These are phyloP conservation scores for Starmerella sirachaensis DNA, from an alignment of 805 yeast genomes.

Conservation along the genomic window DNA sequence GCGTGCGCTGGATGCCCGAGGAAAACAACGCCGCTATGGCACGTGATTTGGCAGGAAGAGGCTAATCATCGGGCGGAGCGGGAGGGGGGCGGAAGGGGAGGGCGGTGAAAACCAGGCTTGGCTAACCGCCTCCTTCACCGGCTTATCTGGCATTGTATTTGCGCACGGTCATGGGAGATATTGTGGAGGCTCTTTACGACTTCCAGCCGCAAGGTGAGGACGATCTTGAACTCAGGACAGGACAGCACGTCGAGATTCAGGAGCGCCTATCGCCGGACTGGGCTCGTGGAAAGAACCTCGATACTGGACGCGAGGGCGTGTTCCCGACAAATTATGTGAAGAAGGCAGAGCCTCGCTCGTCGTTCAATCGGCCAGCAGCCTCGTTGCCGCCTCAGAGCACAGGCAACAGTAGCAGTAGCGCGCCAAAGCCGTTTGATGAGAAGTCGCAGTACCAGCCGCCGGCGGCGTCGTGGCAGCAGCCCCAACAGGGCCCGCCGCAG, in stretches of 20 bases:
- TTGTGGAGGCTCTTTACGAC: conserved; percentile 59
- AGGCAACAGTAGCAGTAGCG: conserved; percentile 13
- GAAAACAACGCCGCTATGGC: too few species aligned
- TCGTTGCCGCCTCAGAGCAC: conserved; percentile 9
- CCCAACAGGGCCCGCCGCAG: conserved; percentile 14
- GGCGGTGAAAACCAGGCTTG: background rate
- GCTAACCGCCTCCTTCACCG: background rate
- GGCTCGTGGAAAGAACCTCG: conserved; percentile 62
- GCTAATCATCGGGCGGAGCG: too few species aligned
- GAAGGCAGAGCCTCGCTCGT: conserved; percentile 11
- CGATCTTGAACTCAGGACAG: conserved; percentile 53
- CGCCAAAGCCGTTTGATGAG: conserved; percentile 18
- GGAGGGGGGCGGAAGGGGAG: too few species aligned
- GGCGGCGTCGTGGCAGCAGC: conserved; percentile 13
- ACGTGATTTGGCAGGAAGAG: too few species aligned
- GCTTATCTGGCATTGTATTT: background rate
- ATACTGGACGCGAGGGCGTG: conserved; percentile 54
- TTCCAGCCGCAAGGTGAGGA: conserved; percentile 63
- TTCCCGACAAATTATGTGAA: conserved; percentile 84
- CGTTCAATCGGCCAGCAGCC: conserved; percentile 19
- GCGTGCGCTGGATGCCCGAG: too few species aligned
- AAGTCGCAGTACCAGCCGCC: conserved; percentile 19
- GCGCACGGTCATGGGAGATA: conserved; percentile 23
- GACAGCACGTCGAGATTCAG: conserved; percentile 55
- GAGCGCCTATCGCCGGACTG: conserved; percentile 75